A percentile compares a stretch with the other conserved stretches of the same genome.
Conservation (phyloP, 768 basidiomycete species). For the Rhizopogon vinicolor region DNA sequence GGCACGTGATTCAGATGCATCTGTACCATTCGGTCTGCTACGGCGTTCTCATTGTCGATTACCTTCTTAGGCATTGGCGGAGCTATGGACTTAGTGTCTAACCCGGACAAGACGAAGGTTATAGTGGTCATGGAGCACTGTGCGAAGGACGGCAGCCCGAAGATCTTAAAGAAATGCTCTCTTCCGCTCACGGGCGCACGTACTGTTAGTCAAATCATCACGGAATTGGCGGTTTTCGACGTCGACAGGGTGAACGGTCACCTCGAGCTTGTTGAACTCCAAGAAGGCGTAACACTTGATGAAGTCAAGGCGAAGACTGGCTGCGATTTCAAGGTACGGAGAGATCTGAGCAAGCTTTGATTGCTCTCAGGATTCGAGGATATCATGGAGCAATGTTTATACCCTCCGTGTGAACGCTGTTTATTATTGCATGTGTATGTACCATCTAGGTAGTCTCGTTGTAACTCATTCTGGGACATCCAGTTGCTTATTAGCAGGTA, state of each 20-base stretch:
- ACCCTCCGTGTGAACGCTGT: neutral
- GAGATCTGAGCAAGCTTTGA: constrained; percentile 46
- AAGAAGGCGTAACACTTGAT: constrained; percentile 79
- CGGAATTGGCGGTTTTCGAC: constrained; percentile 87
- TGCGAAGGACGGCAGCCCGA: constrained; percentile 85
- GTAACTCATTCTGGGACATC: neutral
- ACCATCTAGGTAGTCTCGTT: neutral
- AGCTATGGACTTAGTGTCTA: constrained; percentile 95
- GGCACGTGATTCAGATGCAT: constrained; percentile 32
- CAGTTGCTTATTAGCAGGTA: too few species aligned
- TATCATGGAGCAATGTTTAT: neutral
- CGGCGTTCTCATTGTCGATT: constrained; percentile 6
- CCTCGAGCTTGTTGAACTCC: constrained; percentile 75
- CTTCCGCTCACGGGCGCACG: constrained; percentile 88
- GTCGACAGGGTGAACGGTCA: constrained; percentile 74
- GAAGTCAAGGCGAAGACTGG: constrained; percentile 87
- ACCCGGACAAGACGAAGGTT: constrained; percentile 92
- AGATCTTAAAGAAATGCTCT: constrained; percentile 76
- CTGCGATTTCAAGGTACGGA: constrained; percentile 67
- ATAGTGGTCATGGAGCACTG: constrained; percentile 89
- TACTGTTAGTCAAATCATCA: constrained; percentile 87
- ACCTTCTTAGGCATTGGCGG: constrained; percentile 77
- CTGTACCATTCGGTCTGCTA: neutral
- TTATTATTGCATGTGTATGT: neutral
- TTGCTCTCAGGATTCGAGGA: constrained; percentile 7